Percentiles rank a stretch among this genome's conserved stretches.
Evolutionary conservation across 2,329 filamentous ascomycete genomes (phyloP).

Genomic region (Lachnellula arida): DNA sequence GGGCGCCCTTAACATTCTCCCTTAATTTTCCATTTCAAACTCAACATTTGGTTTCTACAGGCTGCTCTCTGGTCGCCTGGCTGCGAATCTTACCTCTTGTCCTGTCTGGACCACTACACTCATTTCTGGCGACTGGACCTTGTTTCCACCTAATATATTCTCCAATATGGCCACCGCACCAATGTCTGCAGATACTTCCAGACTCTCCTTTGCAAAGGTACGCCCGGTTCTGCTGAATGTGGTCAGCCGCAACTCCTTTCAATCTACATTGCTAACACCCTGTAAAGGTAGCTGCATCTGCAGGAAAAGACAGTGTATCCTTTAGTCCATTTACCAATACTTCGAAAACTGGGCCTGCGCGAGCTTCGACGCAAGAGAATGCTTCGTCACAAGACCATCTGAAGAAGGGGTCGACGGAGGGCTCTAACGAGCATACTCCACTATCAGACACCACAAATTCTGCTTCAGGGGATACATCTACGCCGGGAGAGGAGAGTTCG

Average conservation of each 20-base stretch:
- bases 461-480: conserved; percentile 12
- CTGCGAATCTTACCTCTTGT: conserved; percentile 29
- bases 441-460: conserved; percentile 4
- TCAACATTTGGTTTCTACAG: conserved; percentile 15
- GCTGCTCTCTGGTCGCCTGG: conserved; percentile 22
- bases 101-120: conserved; percentile 29
- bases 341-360: conserved; percentile 28
- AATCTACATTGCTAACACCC: conserved; percentile 13
- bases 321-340: conserved; percentile 30
- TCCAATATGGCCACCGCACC: conserved; percentile 44
- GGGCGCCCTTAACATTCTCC: conserved; percentile 33
- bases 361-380: conserved; percentile 26
- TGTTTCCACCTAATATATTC: conserved; percentile 11
- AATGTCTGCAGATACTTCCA: conserved; percentile 44
- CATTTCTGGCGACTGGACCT: conserved; percentile 23
- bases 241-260: background rate
- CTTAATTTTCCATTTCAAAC: conserved; percentile 29
- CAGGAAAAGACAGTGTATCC: conserved; percentile 36
- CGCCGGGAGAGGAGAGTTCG: conserved; percentile 33
- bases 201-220: conserved; percentile 76
- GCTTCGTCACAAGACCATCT: conserved; percentile 10
- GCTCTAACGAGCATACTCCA: conserved; percentile 2
- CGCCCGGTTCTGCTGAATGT: background rate
- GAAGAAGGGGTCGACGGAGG: conserved; percentile 4
- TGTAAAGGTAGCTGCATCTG: conserved; percentile 46